phyloP scores from a whole-genome alignment of 495 filamentous ascomycete species.

The Penicillium pancosmium region DNA sequence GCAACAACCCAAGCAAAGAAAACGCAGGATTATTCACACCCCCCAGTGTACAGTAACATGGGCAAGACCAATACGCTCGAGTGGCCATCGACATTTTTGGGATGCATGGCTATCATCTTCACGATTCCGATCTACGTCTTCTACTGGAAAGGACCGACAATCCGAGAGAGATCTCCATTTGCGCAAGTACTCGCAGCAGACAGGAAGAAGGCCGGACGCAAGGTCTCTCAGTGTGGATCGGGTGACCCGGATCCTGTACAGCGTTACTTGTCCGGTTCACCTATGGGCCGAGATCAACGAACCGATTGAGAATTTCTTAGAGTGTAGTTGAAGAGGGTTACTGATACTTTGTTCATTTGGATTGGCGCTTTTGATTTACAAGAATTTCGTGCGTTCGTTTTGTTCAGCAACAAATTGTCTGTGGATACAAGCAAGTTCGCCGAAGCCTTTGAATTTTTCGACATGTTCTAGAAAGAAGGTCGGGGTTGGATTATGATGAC shows the following conservation, averaged over 20 bases:
- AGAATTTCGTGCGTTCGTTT: not conserved
- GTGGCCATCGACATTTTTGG: conserved; percentile 48
- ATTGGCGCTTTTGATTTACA: not conserved
- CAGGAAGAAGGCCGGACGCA: conserved; percentile 29
- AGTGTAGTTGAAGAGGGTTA: not conserved
- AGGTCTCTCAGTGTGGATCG: conserved; percentile 33
- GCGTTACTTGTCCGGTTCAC: conserved; percentile 24
- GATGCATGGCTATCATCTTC: conserved; percentile 45
- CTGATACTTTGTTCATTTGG: not conserved
- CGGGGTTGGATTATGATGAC: too few species aligned
- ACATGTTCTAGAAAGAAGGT: not conserved
- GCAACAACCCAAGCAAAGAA: not conserved
- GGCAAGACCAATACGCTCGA: conserved; percentile 33
- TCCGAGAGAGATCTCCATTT: conserved; percentile 49
- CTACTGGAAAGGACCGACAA: conserved; percentile 49
- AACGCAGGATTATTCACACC: not conserved
- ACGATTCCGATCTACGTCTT: conserved; percentile 53
- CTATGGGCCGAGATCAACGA: not conserved
- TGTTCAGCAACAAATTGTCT: not conserved
- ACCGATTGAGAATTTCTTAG: not conserved
- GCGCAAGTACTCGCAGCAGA: conserved; percentile 36
- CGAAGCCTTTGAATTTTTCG: not conserved
- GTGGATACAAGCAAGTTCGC: not conserved
- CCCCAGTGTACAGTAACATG: conserved; percentile 38
- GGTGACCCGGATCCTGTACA: conserved; percentile 35